Evolutionary conservation across 495 filamentous ascomycete genomes (phyloP), one percentile per base, ranked within the genome.

Genomic region (Copromyces sp.): DNA sequence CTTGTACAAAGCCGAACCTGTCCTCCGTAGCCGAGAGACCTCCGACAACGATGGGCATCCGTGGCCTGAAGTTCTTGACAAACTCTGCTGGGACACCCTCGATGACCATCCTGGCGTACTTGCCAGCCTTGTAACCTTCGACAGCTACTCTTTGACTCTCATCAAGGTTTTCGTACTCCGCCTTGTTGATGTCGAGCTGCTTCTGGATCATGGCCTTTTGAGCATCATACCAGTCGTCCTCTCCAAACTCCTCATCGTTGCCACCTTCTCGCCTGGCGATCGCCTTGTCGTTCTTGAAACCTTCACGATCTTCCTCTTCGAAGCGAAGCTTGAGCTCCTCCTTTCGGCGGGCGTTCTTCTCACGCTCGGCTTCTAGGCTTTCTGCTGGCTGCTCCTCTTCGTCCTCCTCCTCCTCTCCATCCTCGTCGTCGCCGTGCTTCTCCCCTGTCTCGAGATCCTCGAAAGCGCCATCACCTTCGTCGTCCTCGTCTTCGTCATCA

Each of bases 161-260:
- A 75, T 98, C 95, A 12, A 98, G 87, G 24, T 87, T 82, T 47
- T 94, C 93, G 77, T 97, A 96, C 75, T 98, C 95, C 68, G 92
- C 88, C 74, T 93, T 93, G 83, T 99, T 99, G 86, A 99, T 97
- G 72, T 93, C 89, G 68, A 93, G 85, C 80, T 98, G 96, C 82
- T 97, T 98, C 80, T 98, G 92, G 73, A 98, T 87, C 76, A 91
- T 87, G 35, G 96, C 94, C 80, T 99, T 99, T 78, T 99, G 96
- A 35, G 92, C 87, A 78, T 98, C 94, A 79, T 98, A 98, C 96
- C 96, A 99, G 59, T 98, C 93, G 77, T 99, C 95, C 82, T 98
- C 94, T 40, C 93, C 96, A 77, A 97, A 98, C 77, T 95, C 89
- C 45, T 93, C 86, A 0, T 87, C 81, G 17, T 85, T 85, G 20